Base-by-base conservation (phyloP, 2,329 filamentous ascomycete species). In the Ophiostoma perfectum region DNA sequence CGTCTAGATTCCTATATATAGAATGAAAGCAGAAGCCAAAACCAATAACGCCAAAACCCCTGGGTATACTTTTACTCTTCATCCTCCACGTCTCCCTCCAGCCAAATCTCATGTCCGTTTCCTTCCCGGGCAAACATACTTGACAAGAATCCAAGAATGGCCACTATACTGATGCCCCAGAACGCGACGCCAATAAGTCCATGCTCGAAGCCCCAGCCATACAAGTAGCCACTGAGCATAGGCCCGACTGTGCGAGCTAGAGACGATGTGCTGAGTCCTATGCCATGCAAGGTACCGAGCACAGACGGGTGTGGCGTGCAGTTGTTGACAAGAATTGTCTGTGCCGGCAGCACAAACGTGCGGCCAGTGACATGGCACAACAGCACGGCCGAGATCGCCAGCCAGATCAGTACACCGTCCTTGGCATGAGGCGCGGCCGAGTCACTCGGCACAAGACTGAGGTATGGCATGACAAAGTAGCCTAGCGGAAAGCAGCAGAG, bases 401-500 rank as follows among this genome's bases (percentile, higher is more conserved):
- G 72, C 90, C 90, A 93, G 47, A 92, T 80, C 55, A 79, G 78
- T 8, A 81, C 66, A 0, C 88, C 87, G 1, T 82, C 81, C 64
- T 85, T 85, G 49, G 79, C 75, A 6, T 80, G 80, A 1, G 86
- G 85, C 1, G 81, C 80, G 1, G 80, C 78, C 67, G 83, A 74
- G 55, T 79, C 70, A 49, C 84, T 85, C 0, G 88, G 90, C 1
- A 93, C 81, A 42, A 93, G 77, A 1, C 90, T 84, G 12, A 94
- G 82, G 74, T 88, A 93, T 0, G 91, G 91, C 49, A 90, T 83
- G 9, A 90, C 75, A 9, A 86, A 79, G 76, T 94, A 94, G 0
- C 88, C 84, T 9, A 91, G 44, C 0, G 91, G 89, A 71, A 93
- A 93, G 65, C 89, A 83, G 58, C 88, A 83, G 0, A 93, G 80